Conservation (phyloP, 768 basidiomycete genomes). For the Auricularia cornea region DNA sequence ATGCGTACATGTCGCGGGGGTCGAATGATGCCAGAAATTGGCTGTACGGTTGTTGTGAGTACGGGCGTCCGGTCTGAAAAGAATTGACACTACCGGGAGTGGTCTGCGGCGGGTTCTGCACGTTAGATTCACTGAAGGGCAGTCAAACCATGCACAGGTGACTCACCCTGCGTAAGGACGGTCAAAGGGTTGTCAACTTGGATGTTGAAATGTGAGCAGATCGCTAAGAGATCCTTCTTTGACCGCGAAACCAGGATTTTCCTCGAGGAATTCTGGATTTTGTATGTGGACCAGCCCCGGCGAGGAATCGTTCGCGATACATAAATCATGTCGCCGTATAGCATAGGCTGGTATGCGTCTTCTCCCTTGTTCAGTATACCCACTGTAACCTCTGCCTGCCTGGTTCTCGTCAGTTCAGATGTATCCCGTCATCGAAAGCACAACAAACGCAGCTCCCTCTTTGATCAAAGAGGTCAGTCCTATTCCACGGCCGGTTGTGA, state of each 20-base stretch:
- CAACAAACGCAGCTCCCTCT: conserved; percentile 68
- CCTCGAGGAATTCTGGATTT: conserved; percentile 64
- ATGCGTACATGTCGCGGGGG: conserved; percentile 83
- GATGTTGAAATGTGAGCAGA: conserved; percentile 93
- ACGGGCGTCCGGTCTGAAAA: too few relatives aligned
- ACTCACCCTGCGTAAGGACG: conserved; percentile 74
- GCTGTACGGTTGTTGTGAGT: too few relatives aligned
- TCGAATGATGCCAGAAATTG: conserved; percentile 81
- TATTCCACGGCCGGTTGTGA: conserved; percentile 76
- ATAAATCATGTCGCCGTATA: conserved; percentile 80
- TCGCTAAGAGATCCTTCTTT: conserved; percentile 76
- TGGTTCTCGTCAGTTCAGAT: conserved; percentile 32
- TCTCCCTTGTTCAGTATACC: too few relatives aligned
- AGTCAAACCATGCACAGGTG: too few relatives aligned
- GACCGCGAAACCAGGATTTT: conserved; percentile 64
- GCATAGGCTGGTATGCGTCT: conserved; percentile 78
- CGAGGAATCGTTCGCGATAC: conserved; percentile 78
- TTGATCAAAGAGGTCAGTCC: conserved; percentile 82
- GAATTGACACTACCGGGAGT: too few relatives aligned
- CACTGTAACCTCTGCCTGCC: conserved; percentile 81
- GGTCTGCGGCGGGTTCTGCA: too few relatives aligned
- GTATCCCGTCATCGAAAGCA: neutral
- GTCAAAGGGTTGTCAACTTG: conserved; percentile 97
- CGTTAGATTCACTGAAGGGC: too few relatives aligned
- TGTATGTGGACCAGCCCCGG: conserved; percentile 73